phyloP scores from a whole-genome alignment of 1,284 basidiomycete species.

The Golubevia sp. region DNA sequence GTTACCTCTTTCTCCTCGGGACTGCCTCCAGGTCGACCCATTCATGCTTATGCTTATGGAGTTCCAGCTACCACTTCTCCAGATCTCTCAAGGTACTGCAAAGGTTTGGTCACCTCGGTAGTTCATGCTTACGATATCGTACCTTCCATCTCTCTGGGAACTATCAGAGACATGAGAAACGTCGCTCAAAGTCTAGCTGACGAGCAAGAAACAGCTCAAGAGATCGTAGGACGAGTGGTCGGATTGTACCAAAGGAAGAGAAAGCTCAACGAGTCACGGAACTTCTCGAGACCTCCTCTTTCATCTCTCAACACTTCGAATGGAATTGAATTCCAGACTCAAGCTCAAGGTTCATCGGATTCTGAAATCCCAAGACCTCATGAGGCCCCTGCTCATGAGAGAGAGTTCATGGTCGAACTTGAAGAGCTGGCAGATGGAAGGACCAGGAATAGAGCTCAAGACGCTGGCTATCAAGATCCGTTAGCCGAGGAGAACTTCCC shows the following conservation, averaged over 20 bases:
- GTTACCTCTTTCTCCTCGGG: conserved; percentile 53
- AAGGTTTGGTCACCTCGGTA: conserved; percentile 64
- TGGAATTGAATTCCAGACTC: no score
- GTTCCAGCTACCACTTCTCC: conserved; percentile 48
- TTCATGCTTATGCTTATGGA: conserved; percentile 64
- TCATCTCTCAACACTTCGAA: background rate
- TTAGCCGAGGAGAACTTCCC: conserved; percentile 22
- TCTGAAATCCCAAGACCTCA: conserved; percentile 21
- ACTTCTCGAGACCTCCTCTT: background rate
- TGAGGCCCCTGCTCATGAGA: conserved; percentile 21
- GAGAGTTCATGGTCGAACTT: conserved; percentile 22
- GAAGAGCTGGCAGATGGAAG: conserved; percentile 35
- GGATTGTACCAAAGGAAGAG: conserved; percentile 43
- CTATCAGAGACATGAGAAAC: conserved; percentile 65
- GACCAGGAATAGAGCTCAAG: conserved; percentile 31
- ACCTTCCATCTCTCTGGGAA: conserved; percentile 64
- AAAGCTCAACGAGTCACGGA: conserved; percentile 25
- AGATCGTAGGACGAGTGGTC: conserved; percentile 64
- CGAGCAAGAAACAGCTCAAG: conserved; percentile 60
- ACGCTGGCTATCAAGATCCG: conserved; percentile 32
- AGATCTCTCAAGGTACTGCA: conserved; percentile 63
- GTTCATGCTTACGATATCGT: conserved; percentile 63
- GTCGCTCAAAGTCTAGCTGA: conserved; percentile 54
- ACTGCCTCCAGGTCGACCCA: conserved; percentile 65
- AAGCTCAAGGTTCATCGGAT: no score